Percentiles rank a stretch among this genome's conserved stretches.
Conservation (phyloP, 495 filamentous ascomycete genomes). For the Penicillium malachiteum region DNA sequence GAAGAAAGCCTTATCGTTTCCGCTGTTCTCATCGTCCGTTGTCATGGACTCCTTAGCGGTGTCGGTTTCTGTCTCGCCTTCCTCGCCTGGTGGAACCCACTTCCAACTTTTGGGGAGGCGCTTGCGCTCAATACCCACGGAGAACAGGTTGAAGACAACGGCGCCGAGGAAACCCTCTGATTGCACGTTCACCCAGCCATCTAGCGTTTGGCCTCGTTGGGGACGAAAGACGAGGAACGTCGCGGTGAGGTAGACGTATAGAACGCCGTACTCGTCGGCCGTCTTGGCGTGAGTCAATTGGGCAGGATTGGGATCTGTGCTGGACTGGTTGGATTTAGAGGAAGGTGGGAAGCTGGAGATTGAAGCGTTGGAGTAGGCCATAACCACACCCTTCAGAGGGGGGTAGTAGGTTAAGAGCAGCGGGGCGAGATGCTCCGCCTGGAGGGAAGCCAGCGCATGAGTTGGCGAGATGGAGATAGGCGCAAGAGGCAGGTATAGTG, state of each 20-base stretch:
- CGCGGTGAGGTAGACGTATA: constrained; percentile 69
- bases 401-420: constrained; percentile 74
- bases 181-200: constrained; percentile 69
- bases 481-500: constrained; percentile 69
- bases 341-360: constrained; percentile 41
- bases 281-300: constrained; percentile 52
- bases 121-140: constrained; percentile 65
- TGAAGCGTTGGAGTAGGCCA: constrained; percentile 65
- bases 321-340: constrained; percentile 23
- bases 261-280: constrained; percentile 66
- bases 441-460: constrained; percentile 62
- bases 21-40: constrained; percentile 31
- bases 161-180: constrained; percentile 71
- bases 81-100: constrained; percentile 53
- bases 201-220: constrained; percentile 53
- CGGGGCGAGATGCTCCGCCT: constrained; percentile 74
- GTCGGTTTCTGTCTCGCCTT: constrained; percentile 20
- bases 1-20: constrained; percentile 24
- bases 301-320: constrained; percentile 32
- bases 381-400: constrained; percentile 65
- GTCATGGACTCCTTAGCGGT: constrained; percentile 18
- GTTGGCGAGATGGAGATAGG: constrained; percentile 64
- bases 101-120: constrained; percentile 66
- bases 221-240: constrained; percentile 72
- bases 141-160: constrained; percentile 73